Percentiles rank a stretch among this genome's conserved stretches.
Evolutionary conservation across 2,329 filamentous ascomycete species (phyloP).

Genomic region (Hortaea sp.): DNA sequence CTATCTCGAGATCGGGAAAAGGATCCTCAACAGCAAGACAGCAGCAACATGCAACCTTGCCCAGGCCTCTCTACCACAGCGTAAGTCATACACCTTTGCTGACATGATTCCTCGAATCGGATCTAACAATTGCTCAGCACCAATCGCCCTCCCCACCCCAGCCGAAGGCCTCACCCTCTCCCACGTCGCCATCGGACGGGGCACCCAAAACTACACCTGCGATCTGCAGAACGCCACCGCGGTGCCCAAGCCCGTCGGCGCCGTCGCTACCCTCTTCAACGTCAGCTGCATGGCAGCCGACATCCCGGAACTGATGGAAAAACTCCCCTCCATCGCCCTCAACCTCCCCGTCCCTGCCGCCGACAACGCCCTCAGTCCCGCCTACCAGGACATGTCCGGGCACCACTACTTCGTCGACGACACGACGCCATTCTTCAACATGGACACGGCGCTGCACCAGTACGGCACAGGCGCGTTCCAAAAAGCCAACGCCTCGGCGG

Average conservation of each 20-base stretch:
- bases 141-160: slow-evolving; percentile 48
- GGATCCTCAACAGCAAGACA: slow-evolving; percentile 4
- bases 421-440: slow-evolving; percentile 69
- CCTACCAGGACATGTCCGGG: slow-evolving; percentile 56
- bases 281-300: slow-evolving; percentile 66
- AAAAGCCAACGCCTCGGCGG: slow-evolving; percentile 51
- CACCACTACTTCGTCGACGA: slow-evolving; percentile 69
- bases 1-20: slow-evolving; percentile 12
- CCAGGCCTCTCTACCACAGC: slow-evolving; percentile 12
- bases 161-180: slow-evolving; percentile 52
- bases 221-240: slow-evolving; percentile 44
- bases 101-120: not conserved
- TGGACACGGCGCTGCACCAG: slow-evolving; percentile 45
- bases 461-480: slow-evolving; percentile 54
- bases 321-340: slow-evolving; percentile 58
- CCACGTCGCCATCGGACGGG: slow-evolving; percentile 77
- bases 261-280: slow-evolving; percentile 78
- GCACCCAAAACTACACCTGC: slow-evolving; percentile 93
- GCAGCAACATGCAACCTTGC: slow-evolving; percentile 12
- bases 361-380: slow-evolving; percentile 35
- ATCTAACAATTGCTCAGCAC: slow-evolving; percentile 10
- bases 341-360: slow-evolving; percentile 43
- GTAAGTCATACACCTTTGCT: slow-evolving; percentile 4
- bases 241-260: slow-evolving; percentile 57
- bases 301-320: slow-evolving; percentile 55